These are phyloP conservation scores for Porodaedalea pini DNA, from an alignment of 1,284 basidiomycete species.

Conservation along the genomic window DNA sequence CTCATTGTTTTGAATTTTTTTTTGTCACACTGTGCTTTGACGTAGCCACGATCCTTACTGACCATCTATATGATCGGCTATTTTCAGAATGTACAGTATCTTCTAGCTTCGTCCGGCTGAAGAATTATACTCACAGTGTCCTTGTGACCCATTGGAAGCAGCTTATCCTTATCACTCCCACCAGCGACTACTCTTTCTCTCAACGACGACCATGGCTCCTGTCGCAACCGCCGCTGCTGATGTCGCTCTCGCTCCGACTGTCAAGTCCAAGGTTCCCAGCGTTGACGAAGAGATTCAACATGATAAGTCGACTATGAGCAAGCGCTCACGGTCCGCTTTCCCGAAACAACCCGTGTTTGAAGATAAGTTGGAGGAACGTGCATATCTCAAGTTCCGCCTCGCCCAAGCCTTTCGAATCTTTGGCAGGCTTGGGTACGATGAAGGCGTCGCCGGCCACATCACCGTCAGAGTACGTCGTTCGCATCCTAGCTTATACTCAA, in stretches of 20 bases:
- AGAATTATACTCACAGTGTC: neutral
- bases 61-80: neutral
- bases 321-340: constrained; percentile 6
- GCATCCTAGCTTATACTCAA: no score
- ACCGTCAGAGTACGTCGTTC: constrained; percentile 49
- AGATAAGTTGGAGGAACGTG: constrained; percentile 42
- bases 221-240: neutral
- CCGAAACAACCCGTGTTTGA: constrained; percentile 33
- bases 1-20: neutral
- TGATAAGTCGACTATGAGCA: neutral
- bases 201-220: constrained; percentile 5
- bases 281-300: neutral
- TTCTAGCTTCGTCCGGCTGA: neutral
- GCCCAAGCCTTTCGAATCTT: constrained; percentile 51
- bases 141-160: neutral
- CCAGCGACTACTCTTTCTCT: no score
- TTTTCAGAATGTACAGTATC: neutral
- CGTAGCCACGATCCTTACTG: no score
- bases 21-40: no score
- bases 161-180: neutral
- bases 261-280: neutral
- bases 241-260: neutral
- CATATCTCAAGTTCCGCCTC: constrained; percentile 50
- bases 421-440: constrained; percentile 53
- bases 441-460: constrained; percentile 60